Evolutionary conservation across 2,329 filamentous ascomycete genomes (phyloP), one percentile per base, ranked within the genome.

Genomic region (Diplodia mutila): DNA sequence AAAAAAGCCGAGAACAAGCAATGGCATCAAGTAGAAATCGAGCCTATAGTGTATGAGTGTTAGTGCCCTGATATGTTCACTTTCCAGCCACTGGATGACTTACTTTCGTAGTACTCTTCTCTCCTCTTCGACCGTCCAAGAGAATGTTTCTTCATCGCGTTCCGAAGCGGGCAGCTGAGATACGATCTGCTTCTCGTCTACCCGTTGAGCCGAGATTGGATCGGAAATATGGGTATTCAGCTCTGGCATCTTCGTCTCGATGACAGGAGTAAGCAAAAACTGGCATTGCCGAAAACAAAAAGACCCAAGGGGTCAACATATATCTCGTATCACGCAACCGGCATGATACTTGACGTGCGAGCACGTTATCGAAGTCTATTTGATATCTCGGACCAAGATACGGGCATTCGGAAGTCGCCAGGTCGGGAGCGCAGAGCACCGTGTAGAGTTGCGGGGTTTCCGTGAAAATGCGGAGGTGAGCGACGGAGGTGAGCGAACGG

Each of bases 1-100:
- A 66, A 78, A 77, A 69, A 79, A 78, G 18, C 73, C 74, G 0
- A 78, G 67, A n/a, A 76, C 73, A 1, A 77, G 75, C 0, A 79
- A 69, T 8, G 77, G 69, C 70, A 77, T 76, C 48, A 75, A 69
- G 61, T 74, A 73, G 21, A 75, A 29, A 70, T 72, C 25, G 70
- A 59, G 46, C 72, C 72, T 14, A 72, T 39, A 14, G 3, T 1
- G 70, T 46, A 3, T 14, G 2, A 67, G 12, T 1, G 46, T 54
- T 21, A 51, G 18, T 42, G 4, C 16, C 48, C 25, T 29, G n/a
- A 23, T 25, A 12, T 11, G 16, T 14, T n/a, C 27, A 23, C 37
- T 27, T 34, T 46, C 7, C 32, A 25, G 51, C 11, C 46, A 14
- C 25, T n/a, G 11, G 23, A 16, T 18, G 0, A 66, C 72, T 72